Percentiles rank a stretch among this genome's conserved stretches.
These are phyloP conservation scores for Saprolegnia parasitica DNA, from an alignment of 352 stramenopile species.

Conservation along the genomic window DNA sequence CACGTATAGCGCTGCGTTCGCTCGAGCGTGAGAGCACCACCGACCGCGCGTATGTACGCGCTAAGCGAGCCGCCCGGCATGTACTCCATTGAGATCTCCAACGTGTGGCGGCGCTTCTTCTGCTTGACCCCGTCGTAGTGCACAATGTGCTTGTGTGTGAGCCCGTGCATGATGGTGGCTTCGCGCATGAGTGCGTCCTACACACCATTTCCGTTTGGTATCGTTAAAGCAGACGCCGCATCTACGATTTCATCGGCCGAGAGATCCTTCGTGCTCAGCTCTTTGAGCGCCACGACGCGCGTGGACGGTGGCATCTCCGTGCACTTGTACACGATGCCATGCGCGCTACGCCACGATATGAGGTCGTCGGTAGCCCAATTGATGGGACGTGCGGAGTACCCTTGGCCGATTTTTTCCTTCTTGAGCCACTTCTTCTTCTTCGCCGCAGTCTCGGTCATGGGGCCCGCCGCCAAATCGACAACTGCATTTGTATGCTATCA, in stretches of 20 bases:
- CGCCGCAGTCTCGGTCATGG: neutral
- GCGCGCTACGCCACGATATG: slow-evolving; percentile 32
- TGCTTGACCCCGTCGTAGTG: slow-evolving; percentile 50
- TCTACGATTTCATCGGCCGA: slow-evolving; percentile 40
- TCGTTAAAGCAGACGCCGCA: neutral
- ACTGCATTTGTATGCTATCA: neutral
- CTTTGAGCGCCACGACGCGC: slow-evolving; percentile 56
- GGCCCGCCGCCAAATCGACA: neutral
- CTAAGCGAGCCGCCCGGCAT: slow-evolving; percentile 71
- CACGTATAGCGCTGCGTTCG: slow-evolving; percentile 57
- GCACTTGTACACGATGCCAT: slow-evolving; percentile 70
- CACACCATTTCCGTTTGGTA: neutral
- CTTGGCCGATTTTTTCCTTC: slow-evolving; percentile 79
- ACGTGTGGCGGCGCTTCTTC: slow-evolving; percentile 43
- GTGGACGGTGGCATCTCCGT: slow-evolving; percentile 45
- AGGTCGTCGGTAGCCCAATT: neutral
- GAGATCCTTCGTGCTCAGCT: slow-evolving; percentile 58
- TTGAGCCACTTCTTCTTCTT: slow-evolving; percentile 41
- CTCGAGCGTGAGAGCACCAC: slow-evolving; percentile 42
- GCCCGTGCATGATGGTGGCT: slow-evolving; percentile 59
- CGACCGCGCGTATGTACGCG: slow-evolving; percentile 39
- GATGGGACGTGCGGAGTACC: slow-evolving; percentile 34
- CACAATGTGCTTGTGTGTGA: slow-evolving; percentile 58
- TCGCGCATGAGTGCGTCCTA: slow-evolving; percentile 52
- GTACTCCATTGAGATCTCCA: slow-evolving; percentile 85